Evolutionary conservation across 225 moss, liverwort and hornwort genomes (phyloP).

Genomic region (Thuidium tamariscinum): DNA sequence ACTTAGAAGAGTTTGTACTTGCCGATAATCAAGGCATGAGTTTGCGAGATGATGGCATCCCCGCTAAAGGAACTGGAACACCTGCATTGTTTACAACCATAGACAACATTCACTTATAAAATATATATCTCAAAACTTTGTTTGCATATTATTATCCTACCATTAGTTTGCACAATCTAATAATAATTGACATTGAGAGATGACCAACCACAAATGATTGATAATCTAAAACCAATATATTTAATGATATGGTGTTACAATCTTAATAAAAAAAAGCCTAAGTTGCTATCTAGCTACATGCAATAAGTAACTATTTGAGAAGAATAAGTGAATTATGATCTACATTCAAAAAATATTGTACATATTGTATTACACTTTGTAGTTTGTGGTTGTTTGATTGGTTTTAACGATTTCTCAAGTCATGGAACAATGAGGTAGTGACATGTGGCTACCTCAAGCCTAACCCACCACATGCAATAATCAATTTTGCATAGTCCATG

Average conservation of each 20-base stretch:
- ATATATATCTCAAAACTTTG: too few relatives aligned
- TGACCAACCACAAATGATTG: too few relatives aligned
- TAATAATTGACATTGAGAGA: neutral
- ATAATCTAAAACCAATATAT: neutral
- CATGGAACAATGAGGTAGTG: neutral
- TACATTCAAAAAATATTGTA: neutral
- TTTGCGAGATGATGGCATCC: neutral
- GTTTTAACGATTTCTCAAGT: neutral
- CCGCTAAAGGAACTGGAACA: neutral
- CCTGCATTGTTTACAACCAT: neutral
- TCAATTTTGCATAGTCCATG: neutral
- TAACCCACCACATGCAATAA: neutral
- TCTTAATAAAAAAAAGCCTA: neutral
- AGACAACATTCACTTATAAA: neutral
- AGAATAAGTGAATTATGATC: neutral
- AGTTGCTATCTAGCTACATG: neutral
- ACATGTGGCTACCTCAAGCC: too few relatives aligned
- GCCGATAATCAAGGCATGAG: neutral
- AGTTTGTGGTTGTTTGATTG: neutral
- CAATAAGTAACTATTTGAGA: rapidly evolving
- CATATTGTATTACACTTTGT: rapidly evolving
- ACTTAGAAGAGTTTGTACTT: neutral
- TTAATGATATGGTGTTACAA: too few relatives aligned
- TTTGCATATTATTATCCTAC: neutral
- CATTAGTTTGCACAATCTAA: neutral